A percentile compares a stretch with the other conserved stretches of the same genome.
phyloP scores from a whole-genome alignment of 495 filamentous ascomycete species.

The Xylaria scruposa region DNA sequence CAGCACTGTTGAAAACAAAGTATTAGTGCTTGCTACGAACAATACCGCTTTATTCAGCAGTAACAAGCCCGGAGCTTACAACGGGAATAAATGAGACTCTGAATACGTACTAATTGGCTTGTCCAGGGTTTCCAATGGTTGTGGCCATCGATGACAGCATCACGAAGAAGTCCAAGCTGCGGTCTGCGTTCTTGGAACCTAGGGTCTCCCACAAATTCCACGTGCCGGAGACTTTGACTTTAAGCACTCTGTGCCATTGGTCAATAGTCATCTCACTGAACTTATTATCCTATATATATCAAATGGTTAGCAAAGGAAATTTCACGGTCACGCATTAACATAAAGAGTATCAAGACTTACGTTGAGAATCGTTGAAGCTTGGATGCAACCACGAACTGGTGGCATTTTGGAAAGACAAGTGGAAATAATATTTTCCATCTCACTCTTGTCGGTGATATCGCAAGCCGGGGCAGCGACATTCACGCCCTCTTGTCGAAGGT shows the following conservation, averaged over 20 bases:
- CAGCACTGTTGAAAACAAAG: not conserved
- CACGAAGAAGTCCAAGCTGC: not conserved
- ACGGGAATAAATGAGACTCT: not conserved
- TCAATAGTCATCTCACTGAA: not conserved
- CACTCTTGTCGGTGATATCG: not conserved
- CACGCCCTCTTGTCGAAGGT: not conserved
- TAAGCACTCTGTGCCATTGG: not conserved
- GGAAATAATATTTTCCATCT: not conserved
- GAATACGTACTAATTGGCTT: not conserved
- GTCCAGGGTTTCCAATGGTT: not conserved
- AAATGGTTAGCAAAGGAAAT: not conserved
- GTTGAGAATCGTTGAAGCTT: not conserved
- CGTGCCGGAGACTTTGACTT: not conserved
- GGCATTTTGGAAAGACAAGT: not conserved
- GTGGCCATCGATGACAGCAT: not conserved
- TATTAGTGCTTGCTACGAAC: not conserved
- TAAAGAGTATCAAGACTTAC: constrained; percentile 1
- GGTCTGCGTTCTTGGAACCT: not conserved
- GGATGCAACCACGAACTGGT: not conserved
- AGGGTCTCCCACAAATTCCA: not conserved
- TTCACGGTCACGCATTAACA: not conserved
- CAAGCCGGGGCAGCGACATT: not conserved
- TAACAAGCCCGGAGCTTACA: not conserved
- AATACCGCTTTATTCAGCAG: not conserved
- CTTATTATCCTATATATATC: not conserved